These are phyloP conservation scores for Mortierella sp. DNA, from an alignment of 371 early-diverging fungal species.

Conservation along the genomic window DNA sequence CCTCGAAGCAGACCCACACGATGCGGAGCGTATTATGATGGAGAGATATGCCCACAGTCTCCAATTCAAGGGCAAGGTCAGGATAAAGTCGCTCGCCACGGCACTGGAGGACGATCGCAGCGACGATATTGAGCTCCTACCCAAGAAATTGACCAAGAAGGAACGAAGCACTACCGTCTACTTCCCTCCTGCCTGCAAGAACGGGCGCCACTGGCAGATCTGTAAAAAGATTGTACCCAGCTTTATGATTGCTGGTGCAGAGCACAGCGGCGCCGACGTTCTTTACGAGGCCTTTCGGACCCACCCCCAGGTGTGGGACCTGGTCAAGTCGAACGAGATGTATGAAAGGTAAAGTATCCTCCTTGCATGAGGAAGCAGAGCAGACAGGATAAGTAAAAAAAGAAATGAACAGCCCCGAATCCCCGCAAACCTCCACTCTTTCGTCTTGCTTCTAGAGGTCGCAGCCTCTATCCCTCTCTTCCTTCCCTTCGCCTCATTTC, in stretches of 20 bases:
- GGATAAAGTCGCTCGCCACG: constrained; percentile 54
- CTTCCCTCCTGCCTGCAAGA: constrained; percentile 66
- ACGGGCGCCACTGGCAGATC: constrained; percentile 56
- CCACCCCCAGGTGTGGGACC: constrained; percentile 67
- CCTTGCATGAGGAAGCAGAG: not conserved
- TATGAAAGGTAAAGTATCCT: constrained; percentile 41
- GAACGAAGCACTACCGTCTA: constrained; percentile 60
- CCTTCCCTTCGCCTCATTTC: not conserved
- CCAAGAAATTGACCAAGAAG: constrained; percentile 45
- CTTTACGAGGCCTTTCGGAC: constrained; percentile 63
- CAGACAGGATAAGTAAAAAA: not conserved
- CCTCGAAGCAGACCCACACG: constrained; percentile 55
- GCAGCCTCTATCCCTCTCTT: not conserved
- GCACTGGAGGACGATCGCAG: constrained; percentile 47
- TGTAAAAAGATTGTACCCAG: constrained; percentile 71
- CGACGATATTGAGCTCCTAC: constrained; percentile 38
- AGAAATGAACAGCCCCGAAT: constrained; percentile 3
- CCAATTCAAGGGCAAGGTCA: constrained; percentile 55
- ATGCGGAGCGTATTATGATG: constrained; percentile 59
- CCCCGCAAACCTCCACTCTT: not conserved
- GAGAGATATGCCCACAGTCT: constrained; percentile 56
- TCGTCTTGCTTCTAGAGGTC: not conserved
- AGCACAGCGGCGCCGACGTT: constrained; percentile 63
- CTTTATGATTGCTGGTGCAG: constrained; percentile 73
- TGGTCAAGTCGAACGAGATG: constrained; percentile 57